Evolutionary conservation across 78 protist genomes (phyloP).

Genomic region (Guillardia theta): DNA sequence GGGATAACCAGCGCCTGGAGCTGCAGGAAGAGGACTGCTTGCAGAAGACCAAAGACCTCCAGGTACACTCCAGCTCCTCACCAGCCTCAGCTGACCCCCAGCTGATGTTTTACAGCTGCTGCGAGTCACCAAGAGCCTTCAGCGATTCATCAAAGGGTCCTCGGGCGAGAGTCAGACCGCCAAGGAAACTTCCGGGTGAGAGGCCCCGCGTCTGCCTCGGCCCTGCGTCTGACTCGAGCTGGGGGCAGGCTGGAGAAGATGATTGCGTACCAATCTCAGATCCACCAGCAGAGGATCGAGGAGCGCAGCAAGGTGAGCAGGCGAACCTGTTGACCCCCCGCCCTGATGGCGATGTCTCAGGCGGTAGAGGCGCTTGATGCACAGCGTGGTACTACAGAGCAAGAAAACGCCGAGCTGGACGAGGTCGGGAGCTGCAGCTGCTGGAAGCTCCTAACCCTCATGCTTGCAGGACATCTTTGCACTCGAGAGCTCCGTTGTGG

Average conservation of each 20-base stretch:
- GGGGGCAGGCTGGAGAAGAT: neutral
- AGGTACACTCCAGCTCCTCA: no score
- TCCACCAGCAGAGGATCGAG: no score
- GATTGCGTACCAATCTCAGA: neutral
- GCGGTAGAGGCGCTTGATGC: neutral
- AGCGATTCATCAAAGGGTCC: neutral
- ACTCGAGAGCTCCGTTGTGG: constrained; percentile 24
- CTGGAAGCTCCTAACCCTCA: neutral
- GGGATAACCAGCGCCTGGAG: neutral
- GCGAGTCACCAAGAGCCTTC: constrained; percentile 2
- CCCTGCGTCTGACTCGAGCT: neutral
- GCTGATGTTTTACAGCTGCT: constrained; percentile 27
- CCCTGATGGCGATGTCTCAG: neutral
- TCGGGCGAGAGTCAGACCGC: neutral
- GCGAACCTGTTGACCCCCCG: neutral
- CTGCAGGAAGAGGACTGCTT: neutral
- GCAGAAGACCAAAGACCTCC: neutral
- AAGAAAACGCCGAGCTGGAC: constrained; percentile 13
- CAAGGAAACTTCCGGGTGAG: no score
- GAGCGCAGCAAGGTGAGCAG: neutral
- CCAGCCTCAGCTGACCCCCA: no score
- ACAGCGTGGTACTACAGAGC: neutral
- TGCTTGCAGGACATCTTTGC: constrained; percentile 9
- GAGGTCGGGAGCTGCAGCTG: neutral
- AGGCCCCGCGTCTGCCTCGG: no score